phyloP scores from a whole-genome alignment of 2,329 filamentous ascomycete species.

The Nigrograna mackinnonii region DNA sequence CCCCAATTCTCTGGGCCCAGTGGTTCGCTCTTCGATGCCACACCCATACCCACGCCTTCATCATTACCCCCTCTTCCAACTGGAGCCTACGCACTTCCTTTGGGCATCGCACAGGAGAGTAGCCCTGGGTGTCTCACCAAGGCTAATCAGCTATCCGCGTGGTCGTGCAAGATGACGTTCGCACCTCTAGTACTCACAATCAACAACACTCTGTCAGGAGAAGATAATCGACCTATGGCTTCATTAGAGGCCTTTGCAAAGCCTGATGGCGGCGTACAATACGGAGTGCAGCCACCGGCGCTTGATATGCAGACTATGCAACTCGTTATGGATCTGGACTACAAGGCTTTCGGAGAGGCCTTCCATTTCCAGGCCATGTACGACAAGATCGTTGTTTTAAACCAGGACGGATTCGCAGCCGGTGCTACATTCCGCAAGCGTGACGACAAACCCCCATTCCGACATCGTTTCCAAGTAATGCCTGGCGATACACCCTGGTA shows the following conservation, averaged over 20 bases:
- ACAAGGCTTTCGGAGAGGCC: slow-evolving; percentile 61
- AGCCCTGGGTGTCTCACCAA: slow-evolving; percentile 55
- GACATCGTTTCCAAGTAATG: slow-evolving; percentile 47
- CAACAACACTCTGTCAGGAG: slow-evolving; percentile 17
- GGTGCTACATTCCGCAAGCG: slow-evolving; percentile 24
- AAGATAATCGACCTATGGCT: slow-evolving; percentile 16
- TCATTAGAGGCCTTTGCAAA: slow-evolving; percentile 28
- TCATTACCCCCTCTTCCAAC: slow-evolving; percentile 52
- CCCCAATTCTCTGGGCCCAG: slow-evolving; percentile 53
- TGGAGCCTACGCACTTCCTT: slow-evolving; percentile 53
- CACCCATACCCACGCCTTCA: slow-evolving; percentile 51
- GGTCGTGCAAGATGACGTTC: slow-evolving; percentile 52
- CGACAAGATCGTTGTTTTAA: slow-evolving; percentile 66
- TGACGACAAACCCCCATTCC: slow-evolving; percentile 20
- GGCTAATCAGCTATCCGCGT: slow-evolving; percentile 50
- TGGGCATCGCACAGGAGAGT: slow-evolving; percentile 49
- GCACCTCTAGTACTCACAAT: slow-evolving; percentile 35
- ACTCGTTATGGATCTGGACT: slow-evolving; percentile 62
- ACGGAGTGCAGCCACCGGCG: slow-evolving; percentile 65
- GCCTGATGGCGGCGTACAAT: slow-evolving; percentile 52
- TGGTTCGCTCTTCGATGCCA: slow-evolving; percentile 53
- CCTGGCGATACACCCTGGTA: slow-evolving; percentile 69
- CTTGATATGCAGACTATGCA: slow-evolving; percentile 53
- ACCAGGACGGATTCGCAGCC: slow-evolving; percentile 39
- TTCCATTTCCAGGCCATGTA: slow-evolving; percentile 66